Base-by-base conservation (phyloP, 768 basidiomycete species). In the Serendipita indica region DNA sequence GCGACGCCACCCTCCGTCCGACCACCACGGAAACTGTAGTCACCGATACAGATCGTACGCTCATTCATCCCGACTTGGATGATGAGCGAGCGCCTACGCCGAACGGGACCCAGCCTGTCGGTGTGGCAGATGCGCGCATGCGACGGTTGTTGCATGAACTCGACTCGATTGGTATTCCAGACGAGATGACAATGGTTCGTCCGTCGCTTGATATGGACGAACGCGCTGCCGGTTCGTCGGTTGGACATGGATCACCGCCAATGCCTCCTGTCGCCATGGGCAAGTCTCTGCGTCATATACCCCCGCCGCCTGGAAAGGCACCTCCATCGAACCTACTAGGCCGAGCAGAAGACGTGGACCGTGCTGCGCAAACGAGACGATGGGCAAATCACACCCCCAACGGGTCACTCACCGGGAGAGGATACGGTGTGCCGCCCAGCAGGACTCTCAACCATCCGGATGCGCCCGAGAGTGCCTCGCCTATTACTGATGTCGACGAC, bases 121-220 rank as follows among this genome's bases (percentile, higher is more conserved):
- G 10, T 32, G 49, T 25, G 4, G 49, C 49, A 27, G 49, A 54
- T 28, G 49, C 49, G 20, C 49, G 49, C 7, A 54, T 54, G 49
- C 20, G 20, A n/a, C 20, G 49, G n/a, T 54, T 54, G 30, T 28
- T 54, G 7, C 20, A 54, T 32, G 49, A 54, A 54, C 20, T 54
- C 7, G 49, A 54, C 49, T 54, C 49, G 20, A 54, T 54, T 27
- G 41, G 41, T n/a, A 20, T 54, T 30, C 20, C 49, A n/a, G 49
- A 54, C n/a, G 49, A 54, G 10, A 54, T 54, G 49, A 22, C 49
- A 10, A 20, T 27, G 20, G 49, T 18, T 10, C 12, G 49, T n/a
- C 16, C 49, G 16, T 54, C 49, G 16, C 49, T 22, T 7, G 49
- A 54, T 30, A 27, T 27, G n/a, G 49, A 54, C 22, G 45, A 54